Evolutionary conservation across 345 rosid genomes (phyloP).

Genomic region (Punica granatum): DNA sequence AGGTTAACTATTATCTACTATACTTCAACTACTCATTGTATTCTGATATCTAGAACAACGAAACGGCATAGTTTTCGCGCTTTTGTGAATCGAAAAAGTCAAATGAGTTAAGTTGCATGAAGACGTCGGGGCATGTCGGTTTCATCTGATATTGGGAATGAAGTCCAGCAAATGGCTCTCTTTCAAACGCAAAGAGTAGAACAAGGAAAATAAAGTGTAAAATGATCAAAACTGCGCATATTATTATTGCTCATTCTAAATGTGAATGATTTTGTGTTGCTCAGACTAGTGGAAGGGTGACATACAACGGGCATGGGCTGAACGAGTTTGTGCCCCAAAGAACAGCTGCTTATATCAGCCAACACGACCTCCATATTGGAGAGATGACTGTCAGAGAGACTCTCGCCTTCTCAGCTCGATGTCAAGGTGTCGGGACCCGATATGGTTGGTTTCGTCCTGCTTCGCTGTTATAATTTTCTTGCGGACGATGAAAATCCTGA

Average conservation of each 20-base stretch:
- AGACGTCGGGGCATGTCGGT: too few relatives aligned
- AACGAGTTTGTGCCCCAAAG: conserved; percentile 32
- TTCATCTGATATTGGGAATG: too few relatives aligned
- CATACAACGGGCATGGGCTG: conserved; percentile 35
- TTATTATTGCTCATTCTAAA: too few relatives aligned
- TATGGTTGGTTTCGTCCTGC: conserved; percentile 32
- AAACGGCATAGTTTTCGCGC: too few relatives aligned
- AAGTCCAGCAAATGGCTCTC: too few relatives aligned
- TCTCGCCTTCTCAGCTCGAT: conserved; percentile 60
- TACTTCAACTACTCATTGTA: conserved; percentile 29
- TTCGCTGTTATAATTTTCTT: neutral
- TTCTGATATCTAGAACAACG: neutral
- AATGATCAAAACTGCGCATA: too few relatives aligned
- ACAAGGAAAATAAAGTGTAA: too few relatives aligned
- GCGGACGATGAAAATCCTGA: neutral
- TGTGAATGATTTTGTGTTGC: neutral
- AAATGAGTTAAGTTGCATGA: too few relatives aligned
- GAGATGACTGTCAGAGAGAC: conserved; percentile 45
- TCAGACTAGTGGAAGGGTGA: conserved; percentile 30
- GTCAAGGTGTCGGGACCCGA: conserved; percentile 64
- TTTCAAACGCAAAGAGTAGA: too few relatives aligned
- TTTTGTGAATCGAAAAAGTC: too few relatives aligned
- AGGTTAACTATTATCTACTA: neutral
- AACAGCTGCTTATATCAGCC: conserved; percentile 34
- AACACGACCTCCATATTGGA: conserved; percentile 34